Percentiles rank a stretch among this genome's conserved stretches.
Evolutionary conservation across 2,329 filamentous ascomycete genomes (phyloP).

Genomic region (Clonostachys rosea): DNA sequence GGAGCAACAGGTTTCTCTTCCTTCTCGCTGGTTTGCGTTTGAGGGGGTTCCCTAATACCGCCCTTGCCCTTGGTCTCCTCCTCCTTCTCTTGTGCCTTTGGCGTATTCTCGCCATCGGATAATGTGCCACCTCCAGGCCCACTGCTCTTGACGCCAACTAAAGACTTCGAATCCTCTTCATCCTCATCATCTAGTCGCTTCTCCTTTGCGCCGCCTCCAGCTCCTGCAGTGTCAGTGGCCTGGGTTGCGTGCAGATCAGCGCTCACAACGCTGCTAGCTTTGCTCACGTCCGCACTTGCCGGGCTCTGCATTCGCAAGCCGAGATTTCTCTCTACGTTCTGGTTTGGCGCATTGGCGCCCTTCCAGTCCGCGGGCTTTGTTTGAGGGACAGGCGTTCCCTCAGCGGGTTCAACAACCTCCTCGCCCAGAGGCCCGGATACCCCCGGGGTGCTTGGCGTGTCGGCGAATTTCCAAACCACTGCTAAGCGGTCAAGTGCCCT

Average conservation of each 20-base stretch:
- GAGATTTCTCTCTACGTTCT: conserved; percentile 55
- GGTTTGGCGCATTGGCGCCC: conserved; percentile 41
- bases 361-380: conserved; percentile 71
- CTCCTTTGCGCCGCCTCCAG: background rate
- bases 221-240: background rate
- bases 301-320: conserved; percentile 64
- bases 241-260: conserved; percentile 4
- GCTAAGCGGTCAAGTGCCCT: conserved; percentile 76
- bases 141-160: conserved; percentile 26
- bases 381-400: conserved; percentile 67
- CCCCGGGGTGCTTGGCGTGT: background rate
- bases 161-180: conserved; percentile 8
- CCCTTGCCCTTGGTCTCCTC: too few species aligned
- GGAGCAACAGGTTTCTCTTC: background rate
- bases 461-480: conserved; percentile 70
- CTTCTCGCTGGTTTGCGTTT: background rate
- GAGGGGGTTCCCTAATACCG: too few species aligned
- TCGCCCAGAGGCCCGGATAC: conserved; percentile 16
- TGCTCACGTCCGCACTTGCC: conserved; percentile 62
- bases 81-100: background rate
- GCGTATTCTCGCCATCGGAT: conserved; percentile 1
- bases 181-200: conserved; percentile 6
- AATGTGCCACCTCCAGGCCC: conserved; percentile 28
- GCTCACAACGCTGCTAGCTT: conserved; percentile 64
- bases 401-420: conserved; percentile 54